phyloP scores from a whole-genome alignment of 2,329 filamentous ascomycete species.

The Pseudogymnoascus sp. region DNA sequence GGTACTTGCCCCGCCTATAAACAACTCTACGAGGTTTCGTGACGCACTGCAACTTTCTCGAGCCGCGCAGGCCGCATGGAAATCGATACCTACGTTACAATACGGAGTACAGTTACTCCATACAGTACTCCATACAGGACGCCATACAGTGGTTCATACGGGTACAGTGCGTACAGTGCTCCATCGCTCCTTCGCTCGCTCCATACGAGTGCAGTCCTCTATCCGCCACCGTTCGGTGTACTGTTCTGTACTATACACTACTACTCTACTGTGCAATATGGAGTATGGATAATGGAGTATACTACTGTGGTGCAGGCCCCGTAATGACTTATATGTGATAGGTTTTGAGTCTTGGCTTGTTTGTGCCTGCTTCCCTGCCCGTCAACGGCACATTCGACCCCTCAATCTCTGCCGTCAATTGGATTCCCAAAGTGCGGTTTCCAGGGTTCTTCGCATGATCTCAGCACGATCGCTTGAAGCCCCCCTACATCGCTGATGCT shows the following conservation, averaged over 20 bases:
- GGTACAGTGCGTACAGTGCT: neutral
- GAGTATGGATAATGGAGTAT: neutral
- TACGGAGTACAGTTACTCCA: conserved; percentile 3
- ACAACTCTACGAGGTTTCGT: neutral
- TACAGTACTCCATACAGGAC: neutral
- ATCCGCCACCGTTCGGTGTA: neutral
- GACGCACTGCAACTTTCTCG: neutral
- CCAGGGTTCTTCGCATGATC: conserved; percentile 6
- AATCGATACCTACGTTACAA: neutral
- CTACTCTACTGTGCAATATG: neutral
- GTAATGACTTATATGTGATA: neutral
- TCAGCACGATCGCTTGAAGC: neutral
- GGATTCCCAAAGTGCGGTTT: conserved; percentile 5
- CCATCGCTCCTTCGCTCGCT: too few relatives aligned
- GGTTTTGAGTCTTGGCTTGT: conserved; percentile 1
- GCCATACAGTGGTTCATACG: conserved; percentile 1
- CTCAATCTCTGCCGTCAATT: conserved; percentile 3
- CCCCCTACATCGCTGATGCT: neutral
- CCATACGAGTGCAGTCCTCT: neutral
- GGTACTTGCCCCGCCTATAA: conserved; percentile 1
- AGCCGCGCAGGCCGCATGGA: conserved; percentile 2
- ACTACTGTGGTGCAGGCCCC: neutral
- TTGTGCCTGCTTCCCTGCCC: neutral
- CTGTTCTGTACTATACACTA: neutral
- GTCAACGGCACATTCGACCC: conserved; percentile 4